Conservation (phyloP, 257 asterid species). For the Solanum medicagineum region DNA sequence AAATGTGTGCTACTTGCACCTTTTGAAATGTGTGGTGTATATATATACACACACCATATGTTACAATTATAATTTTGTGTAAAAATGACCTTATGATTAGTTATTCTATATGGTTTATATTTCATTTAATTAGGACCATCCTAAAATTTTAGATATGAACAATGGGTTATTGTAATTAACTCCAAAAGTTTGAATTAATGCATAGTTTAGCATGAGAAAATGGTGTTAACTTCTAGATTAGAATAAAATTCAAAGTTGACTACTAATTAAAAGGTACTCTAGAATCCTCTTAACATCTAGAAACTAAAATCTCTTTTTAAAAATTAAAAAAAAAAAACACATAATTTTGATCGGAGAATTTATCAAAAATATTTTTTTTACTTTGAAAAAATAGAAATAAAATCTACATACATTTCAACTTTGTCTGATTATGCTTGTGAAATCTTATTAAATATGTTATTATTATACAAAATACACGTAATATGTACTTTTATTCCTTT, state of each 20-base stretch:
- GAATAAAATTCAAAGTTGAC: not conserved
- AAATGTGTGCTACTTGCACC: not conserved
- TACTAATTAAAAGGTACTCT: not conserved
- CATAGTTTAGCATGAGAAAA: not conserved
- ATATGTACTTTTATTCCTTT: not conserved
- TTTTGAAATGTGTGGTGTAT: not conserved
- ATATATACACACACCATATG: not conserved
- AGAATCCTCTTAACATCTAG: not conserved
- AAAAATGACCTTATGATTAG: not conserved
- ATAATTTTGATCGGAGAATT: no score
- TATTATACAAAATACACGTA: not conserved
- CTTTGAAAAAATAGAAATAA: not conserved
- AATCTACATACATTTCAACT: accelerated
- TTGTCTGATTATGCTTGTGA: not conserved
- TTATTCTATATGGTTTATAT: not conserved
- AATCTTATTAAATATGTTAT: not conserved
- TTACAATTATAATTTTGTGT: not conserved
- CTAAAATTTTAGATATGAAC: not conserved
- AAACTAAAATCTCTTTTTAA: not conserved
- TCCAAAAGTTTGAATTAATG: not conserved
- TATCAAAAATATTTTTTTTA: not conserved
- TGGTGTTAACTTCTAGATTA: not conserved
- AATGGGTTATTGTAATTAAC: not conserved
- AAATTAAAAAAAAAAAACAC: not conserved
- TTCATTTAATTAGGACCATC: not conserved